Evolutionary conservation across 139 green algal genomes (phyloP).

Genomic region (Micractinium sp.): DNA sequence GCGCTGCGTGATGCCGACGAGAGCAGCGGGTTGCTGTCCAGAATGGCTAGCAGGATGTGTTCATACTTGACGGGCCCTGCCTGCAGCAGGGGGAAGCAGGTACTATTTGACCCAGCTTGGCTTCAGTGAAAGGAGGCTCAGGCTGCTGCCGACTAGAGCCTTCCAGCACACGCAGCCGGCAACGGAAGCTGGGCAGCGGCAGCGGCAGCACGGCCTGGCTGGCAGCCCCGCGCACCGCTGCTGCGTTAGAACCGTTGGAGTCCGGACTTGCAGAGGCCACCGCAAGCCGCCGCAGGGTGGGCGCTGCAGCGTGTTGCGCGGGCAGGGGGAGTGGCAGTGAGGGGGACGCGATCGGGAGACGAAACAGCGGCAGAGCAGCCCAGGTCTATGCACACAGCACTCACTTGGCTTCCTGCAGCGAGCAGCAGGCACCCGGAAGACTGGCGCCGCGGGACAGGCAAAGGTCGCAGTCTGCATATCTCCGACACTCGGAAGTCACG

Average conservation of each 20-base stretch:
- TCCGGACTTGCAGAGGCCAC: background rate
- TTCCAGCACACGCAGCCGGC: background rate
- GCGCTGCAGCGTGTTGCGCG: background rate
- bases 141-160: background rate
- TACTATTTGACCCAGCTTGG: background rate
- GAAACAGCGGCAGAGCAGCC: background rate
- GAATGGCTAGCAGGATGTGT: conserved; percentile 44
- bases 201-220: too few species aligned
- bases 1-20: conserved; percentile 16
- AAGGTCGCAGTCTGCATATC: background rate
- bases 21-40: conserved; percentile 35
- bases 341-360: background rate
- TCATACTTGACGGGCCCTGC: conserved; percentile 13
- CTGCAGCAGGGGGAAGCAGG: conserved; percentile 1
- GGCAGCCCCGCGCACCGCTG: background rate
- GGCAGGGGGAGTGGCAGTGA: background rate
- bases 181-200: background rate
- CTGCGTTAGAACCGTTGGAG: background rate
- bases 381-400: background rate
- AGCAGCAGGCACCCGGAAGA: background rate
- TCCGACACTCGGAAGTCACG: background rate
- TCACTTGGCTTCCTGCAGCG: background rate
- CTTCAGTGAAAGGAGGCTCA: background rate
- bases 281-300: background rate
- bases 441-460: background rate